These are phyloP conservation scores for Castanospermum australe DNA, from an alignment of 306 rosid species.

Conservation along the genomic window DNA sequence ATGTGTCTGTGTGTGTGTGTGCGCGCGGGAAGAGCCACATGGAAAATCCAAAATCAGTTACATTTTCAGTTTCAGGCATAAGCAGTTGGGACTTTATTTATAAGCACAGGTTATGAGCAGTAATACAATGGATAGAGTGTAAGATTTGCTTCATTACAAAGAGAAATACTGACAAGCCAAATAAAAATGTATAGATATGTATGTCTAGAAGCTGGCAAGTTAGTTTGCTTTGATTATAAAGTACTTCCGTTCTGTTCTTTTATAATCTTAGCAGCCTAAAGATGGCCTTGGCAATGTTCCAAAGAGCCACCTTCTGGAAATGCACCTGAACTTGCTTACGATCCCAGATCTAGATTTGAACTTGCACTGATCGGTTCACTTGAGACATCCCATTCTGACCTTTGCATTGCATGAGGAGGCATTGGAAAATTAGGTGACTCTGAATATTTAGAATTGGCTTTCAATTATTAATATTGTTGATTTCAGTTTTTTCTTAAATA, in stretches of 20 bases:
- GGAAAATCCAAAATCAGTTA: conserved; percentile 19
- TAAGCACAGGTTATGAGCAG: conserved; percentile 14
- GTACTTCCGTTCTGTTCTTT: not conserved
- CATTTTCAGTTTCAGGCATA: conserved; percentile 18
- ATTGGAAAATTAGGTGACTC: not conserved
- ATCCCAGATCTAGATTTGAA: conserved; percentile 2
- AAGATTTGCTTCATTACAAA: conserved; percentile 15
- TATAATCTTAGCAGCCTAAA: not conserved
- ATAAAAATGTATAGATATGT: not conserved
- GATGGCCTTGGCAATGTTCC: conserved; percentile 3
- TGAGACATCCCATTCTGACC: not conserved
- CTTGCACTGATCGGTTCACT: conserved; percentile 26
- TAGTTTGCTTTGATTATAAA: not conserved
- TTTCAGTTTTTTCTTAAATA: not conserved
- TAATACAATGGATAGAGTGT: not conserved
- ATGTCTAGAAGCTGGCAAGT: not conserved
- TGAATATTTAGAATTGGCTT: not conserved
- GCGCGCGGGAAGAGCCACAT: conserved; percentile 9
- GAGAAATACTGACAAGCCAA: conserved; percentile 11
- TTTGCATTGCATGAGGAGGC: not conserved
- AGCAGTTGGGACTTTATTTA: conserved; percentile 25
- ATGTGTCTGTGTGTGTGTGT: not conserved
- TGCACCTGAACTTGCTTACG: conserved; percentile 21
- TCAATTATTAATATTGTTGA: not conserved
- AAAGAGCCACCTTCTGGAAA: conserved; percentile 17